Evolutionary conservation across 345 rosid genomes (phyloP), one percentile per base, ranked within the genome.

Genomic region (Pistacia vera): DNA sequence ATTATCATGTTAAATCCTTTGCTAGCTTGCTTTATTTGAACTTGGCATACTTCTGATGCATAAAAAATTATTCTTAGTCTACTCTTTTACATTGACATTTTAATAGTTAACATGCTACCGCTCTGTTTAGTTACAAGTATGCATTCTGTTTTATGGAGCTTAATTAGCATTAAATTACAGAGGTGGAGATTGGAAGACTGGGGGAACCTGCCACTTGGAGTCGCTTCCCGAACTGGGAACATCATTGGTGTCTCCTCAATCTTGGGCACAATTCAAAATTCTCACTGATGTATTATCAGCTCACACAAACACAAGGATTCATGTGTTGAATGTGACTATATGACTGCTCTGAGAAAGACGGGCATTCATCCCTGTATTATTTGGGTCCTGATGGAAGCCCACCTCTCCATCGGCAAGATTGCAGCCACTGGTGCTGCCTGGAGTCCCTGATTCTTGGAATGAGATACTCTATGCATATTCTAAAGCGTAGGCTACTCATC

Each of bases 341-440:
- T 92, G 97, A 66, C 97, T 14, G 87, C 89, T 64, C 83, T 52
- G 73, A 92, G 98, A 93, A 91, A 77, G 94, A 92, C 38, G 99
- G 98, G 57, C 98, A 96, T 61, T 81, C 92, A 12, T 93, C 99
- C 33, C 22, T 93, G 16, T 93, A 92, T 73, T 93, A 92, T 83
- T 61, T 91, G 71, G 89, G 87, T 25, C 82, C 88, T 4, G 74
- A 72, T 17, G 78, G 63, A 38, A 78, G 91, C 78, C 95, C 90
- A 1, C 89, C 97, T 1, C 46, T 92, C 25, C 89, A 84, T 74
- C 88, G 89, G 64, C 97, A 92, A 77, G 99, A 93, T 76, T 96
- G 98, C 82, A 93, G 95, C 79, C 99, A 93, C 66, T 96, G 97
- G 99, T 96, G 95, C 90, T 96, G 54, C 99, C 98, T 11, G 98